Evolutionary conservation across 73 alveolate genomes (phyloP), one percentile per base, ranked within the genome.

Genomic region (Strombidium stylifer): DNA sequence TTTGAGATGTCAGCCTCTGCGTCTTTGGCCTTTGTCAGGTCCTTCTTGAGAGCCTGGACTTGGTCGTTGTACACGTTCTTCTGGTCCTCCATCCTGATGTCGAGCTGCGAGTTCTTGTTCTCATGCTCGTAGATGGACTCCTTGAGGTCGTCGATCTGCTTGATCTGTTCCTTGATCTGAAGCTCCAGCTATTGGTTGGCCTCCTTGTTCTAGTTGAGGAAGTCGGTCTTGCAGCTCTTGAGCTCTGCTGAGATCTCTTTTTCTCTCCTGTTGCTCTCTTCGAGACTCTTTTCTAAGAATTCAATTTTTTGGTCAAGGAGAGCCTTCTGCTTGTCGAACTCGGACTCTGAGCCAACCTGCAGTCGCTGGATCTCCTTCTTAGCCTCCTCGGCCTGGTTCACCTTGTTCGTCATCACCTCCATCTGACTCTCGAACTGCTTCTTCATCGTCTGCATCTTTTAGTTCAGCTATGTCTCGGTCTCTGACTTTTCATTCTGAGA

Each of bases 181-280:
- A 44, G 55, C 31, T 64, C 78, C n/a, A 46, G 65, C 27, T 28
- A 24, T 5, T 49, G 1, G 16, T 64, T 52, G 28, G 30, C 23
- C 5, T 64, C 78, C 30, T 64, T 64, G 1, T 20, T 25, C 20
- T 21, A 7, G 3, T n/a, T 1, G 78, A 64, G 34, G 30, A 44
- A 65, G 14, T 64, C 78, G 3, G 39, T 19, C 54, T 64, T 64
- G 21, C 24, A 34, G 24, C 45, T 20, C 46, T 64, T 64, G 20
- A 64, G 35, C 46, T 64, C 78, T 27, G 51, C n/a, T 1, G 52
- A 19, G 41, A 64, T 44, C 73, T 79, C 81, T 39, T 23, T 68
- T 48, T 69, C 91, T 81, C 53, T 91, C 94, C 39, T 87, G 92
- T 36, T 56, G 51, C 47, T 86, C 20, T 80, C 81, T 39, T 87